Evolutionary conservation across 495 filamentous ascomycete genomes (phyloP), one percentile per base, ranked within the genome.

Genomic region (Pseudevernia furfuracea): DNA sequence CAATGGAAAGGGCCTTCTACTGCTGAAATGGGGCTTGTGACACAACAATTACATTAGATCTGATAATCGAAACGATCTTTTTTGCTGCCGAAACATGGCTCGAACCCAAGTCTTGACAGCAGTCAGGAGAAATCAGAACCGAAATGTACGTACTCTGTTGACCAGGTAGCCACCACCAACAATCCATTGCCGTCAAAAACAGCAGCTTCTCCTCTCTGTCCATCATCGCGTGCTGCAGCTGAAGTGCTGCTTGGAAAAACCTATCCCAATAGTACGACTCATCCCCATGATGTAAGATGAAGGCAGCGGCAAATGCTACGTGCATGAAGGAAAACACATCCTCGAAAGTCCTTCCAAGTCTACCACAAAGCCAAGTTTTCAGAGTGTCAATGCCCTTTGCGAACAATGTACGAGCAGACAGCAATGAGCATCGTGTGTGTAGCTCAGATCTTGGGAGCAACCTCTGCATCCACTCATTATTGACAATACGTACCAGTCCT

Each of bases 381-480:
- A 61, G 28, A 21, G 9, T 61, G 19, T n/a, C 17, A 4, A 44
- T 14, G 39, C 59, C 59, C 23, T 61, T 36, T n/a, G 28, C 43
- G 39, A 61, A 49, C 19, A 61, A 23, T 49, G 19, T 44, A 9
- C 14, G 59, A 48, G 59, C 17, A 19, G 59, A 61, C 10, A 61
- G 41, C 23, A 7, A 28, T 34, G 43, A 43, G 48, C 59, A 61
- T 30, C 25, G 59, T 23, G 12, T n/a, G 30, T 49, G 41, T 19
- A 61, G 59, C n/a, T 61, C 59, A 43, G 41, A 15, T 17, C 4
- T 44, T 34, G 43, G 48, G 11, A 14, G 4, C 30, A 61, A n/a
- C 48, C 59, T 61, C 41, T 61, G 59, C 59, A 61, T 61, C 59
- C 59, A 61, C 23, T 61, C 59, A 44, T 32, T n/a, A 17, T 61